phyloP scores from a whole-genome alignment of 495 filamentous ascomycete genomes.

The Aspergillus baeticus region DNA sequence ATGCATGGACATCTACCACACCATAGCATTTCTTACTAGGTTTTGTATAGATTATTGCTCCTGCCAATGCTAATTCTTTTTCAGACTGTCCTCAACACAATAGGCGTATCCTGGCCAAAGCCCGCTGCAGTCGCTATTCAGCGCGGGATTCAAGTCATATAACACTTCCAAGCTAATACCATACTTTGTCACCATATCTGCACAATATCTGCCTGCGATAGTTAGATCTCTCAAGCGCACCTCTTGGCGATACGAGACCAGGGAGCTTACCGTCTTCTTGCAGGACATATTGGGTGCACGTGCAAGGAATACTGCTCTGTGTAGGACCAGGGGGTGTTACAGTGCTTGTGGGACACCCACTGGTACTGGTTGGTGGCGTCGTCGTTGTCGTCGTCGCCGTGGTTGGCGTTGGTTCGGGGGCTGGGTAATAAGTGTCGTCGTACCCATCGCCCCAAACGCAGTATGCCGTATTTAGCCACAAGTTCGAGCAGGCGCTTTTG shows the following conservation, averaged over 20 bases:
- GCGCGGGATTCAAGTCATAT: constrained; percentile 1
- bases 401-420: not conserved
- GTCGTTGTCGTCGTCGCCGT: not conserved
- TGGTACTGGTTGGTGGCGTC: not conserved
- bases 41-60: too few species aligned
- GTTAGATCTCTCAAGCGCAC: not conserved
- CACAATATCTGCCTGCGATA: not conserved
- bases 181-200: not conserved
- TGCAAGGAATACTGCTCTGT: not conserved
- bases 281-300: not conserved
- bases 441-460: not conserved
- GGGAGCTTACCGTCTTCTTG: not conserved
- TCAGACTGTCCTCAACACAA: not conserved
- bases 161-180: not conserved
- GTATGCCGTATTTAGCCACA: constrained; percentile 2
- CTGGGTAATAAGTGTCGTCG: not conserved
- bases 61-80: not conserved
- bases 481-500: not conserved
- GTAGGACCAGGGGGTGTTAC: not conserved
- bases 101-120: not conserved
- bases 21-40: too few species aligned
- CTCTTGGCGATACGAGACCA: not conserved
- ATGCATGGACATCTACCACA: too few species aligned
- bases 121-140: constrained; percentile 3
- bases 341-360: not conserved